Conservation (phyloP, 108 stramenopile genomes). For the Aureococcus anophagefferens region DNA sequence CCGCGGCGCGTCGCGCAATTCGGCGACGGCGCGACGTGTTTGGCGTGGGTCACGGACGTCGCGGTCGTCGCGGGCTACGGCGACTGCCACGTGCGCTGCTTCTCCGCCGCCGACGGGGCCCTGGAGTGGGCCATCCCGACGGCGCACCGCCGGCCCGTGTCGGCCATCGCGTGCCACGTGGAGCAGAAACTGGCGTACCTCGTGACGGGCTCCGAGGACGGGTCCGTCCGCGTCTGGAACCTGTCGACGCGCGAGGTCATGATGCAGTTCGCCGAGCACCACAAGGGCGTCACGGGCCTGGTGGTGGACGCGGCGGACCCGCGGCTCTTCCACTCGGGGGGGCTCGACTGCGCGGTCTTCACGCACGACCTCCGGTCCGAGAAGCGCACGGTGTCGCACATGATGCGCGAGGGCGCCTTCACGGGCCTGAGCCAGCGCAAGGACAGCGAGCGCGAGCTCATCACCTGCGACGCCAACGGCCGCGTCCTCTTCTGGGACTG, state of each 20-base stretch:
- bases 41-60: slow-evolving; percentile 19
- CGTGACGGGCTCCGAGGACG: slow-evolving; percentile 30
- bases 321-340: slow-evolving; percentile 28
- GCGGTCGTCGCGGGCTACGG: slow-evolving; percentile 34
- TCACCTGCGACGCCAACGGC: slow-evolving; percentile 34
- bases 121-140: slow-evolving; percentile 28
- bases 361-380: slow-evolving; percentile 38
- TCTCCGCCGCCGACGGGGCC: slow-evolving; percentile 18
- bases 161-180: slow-evolving; percentile 14
- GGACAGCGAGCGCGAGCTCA: slow-evolving; percentile 36
- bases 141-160: slow-evolving; percentile 32
- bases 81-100: slow-evolving; percentile 29
- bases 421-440: slow-evolving; percentile 32
- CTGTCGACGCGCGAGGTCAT: slow-evolving; percentile 32
- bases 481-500: slow-evolving; percentile 45
- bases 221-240: slow-evolving; percentile 39
- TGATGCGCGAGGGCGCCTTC: slow-evolving; percentile 25
- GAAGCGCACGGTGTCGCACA: slow-evolving; percentile 22
- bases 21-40: slow-evolving; percentile 16
- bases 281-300: slow-evolving; percentile 18
- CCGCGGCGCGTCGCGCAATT: no score
- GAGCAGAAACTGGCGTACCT: slow-evolving; percentile 22
- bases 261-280: slow-evolving; percentile 39
- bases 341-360: slow-evolving; percentile 32
- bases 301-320: slow-evolving; percentile 26